Evolutionary conservation across 1,284 basidiomycete genomes (phyloP), one percentile per base, ranked within the genome.

Genomic region (Malassezia dermatis): DNA sequence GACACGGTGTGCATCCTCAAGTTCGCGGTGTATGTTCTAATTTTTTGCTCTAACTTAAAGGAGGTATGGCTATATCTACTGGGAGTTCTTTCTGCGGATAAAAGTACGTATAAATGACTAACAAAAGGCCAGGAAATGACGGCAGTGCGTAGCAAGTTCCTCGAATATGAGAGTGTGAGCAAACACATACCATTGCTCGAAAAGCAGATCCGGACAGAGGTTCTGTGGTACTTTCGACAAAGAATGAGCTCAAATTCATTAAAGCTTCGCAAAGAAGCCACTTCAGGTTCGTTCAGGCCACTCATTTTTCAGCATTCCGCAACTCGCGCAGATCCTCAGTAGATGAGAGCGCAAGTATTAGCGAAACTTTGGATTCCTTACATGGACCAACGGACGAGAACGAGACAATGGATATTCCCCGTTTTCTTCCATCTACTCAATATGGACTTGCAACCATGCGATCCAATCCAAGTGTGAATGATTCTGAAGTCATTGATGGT

Each of bases 51-150:
- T 49, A 27, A 49, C 42, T 2, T 35, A 28, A 42, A 55, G 48
- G 70, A 73, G 46, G 71, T 73, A 12, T 73, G 71, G 71, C 61
- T 73, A 15, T 72, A 73, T 48, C 61, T 73, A 1, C 66, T 73
- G 13, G 71, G 71, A 39, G 71, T 73, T 6, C 65, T 73, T 7
- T 67, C 67, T 34, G 63, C 64, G 31, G 69, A 73, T 57, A 73
- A 71, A 56, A 60, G 62, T 59, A 28, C 4, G 56, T 48, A 11
- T 15, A 4, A 37, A 21, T n/a, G 15, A 19, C 11, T 24, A 28
- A 39, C 28, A 27, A 1, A 11, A 53, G 63, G 62, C 1, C 67
- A 72, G 43, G 71, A 73, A 51, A 72, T 72, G 69, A 71, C 69
- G 2, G 58, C 69, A 8, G 71, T 73, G 1, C 59, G 71, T 2